Percentiles rank a stretch among this genome's conserved stretches.
phyloP scores from a whole-genome alignment of 202 grass and related monocot species.

The Bolboschoenoplectus hybrid region DNA sequence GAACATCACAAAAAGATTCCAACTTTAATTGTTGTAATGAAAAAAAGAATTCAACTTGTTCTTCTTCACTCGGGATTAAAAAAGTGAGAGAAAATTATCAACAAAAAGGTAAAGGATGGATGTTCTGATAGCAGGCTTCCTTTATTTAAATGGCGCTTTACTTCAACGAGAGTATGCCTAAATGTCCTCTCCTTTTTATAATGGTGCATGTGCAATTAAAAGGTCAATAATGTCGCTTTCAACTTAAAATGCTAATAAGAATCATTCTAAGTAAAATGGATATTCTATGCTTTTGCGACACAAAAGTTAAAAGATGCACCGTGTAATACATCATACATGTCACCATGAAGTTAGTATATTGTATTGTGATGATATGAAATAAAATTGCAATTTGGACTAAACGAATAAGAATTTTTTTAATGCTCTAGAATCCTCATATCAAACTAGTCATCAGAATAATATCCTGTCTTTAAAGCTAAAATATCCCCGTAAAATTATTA shows the following conservation, averaged over 20 bases:
- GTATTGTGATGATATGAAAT: neutral
- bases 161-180: neutral
- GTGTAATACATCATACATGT: neutral
- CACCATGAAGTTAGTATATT: neutral
- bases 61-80: neutral
- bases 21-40: neutral
- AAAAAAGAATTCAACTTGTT: neutral
- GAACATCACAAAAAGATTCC: neutral
- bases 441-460: neutral
- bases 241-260: neutral
- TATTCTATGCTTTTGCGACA: neutral
- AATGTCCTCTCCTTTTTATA: neutral
- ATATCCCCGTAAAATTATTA: neutral
- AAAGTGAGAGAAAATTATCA: neutral
- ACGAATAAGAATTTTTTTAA: neutral
- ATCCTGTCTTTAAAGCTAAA: neutral
- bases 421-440: neutral
- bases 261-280: conserved; percentile 22
- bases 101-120: neutral
- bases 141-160: neutral
- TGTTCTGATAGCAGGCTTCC: neutral
- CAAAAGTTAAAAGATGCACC: neutral
- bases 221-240: neutral
- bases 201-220: neutral
- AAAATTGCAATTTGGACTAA: neutral